A percentile compares a stretch with the other conserved stretches of the same genome.
These are phyloP conservation scores for Jaapia argillacea DNA, from an alignment of 768 basidiomycete genomes.

Conservation along the genomic window DNA sequence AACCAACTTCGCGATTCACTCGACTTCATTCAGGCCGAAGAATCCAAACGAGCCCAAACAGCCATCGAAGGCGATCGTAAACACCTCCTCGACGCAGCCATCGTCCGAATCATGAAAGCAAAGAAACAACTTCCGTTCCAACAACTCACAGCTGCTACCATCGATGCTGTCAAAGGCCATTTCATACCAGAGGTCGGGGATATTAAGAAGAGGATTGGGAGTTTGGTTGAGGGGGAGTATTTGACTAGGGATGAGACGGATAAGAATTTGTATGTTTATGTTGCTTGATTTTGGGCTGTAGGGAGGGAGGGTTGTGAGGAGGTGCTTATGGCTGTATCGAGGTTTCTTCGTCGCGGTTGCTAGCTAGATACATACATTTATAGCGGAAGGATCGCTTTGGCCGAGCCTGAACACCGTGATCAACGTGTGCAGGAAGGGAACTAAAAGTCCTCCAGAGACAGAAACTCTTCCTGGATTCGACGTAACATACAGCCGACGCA, in stretches of 20 bases:
- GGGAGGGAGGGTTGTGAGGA: no score
- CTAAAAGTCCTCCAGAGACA: no score
- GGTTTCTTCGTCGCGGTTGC: no score
- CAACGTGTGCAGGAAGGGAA: no score
- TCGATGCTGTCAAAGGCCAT: constrained; percentile 80
- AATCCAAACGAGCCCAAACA: constrained; percentile 70
- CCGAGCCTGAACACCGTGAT: no score
- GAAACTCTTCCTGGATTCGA: no score
- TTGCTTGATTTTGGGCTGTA: constrained; percentile 57
- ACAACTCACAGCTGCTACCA: constrained; percentile 71
- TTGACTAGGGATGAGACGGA: constrained; percentile 67
- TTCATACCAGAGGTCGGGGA: constrained; percentile 77
- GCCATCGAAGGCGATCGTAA: constrained; percentile 84
- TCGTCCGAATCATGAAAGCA: constrained; percentile 94
- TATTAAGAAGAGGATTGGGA: constrained; percentile 81
- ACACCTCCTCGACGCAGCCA: constrained; percentile 83
- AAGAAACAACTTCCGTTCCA: constrained; percentile 77
- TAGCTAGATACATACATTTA: no score
- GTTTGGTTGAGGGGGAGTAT: constrained; percentile 81
- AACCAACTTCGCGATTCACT: no score
- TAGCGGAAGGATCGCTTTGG: no score
- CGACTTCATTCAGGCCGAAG: constrained; percentile 55
- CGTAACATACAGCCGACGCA: no score
- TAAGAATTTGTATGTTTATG: constrained; percentile 64
- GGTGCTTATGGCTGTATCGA: no score